phyloP scores from a whole-genome alignment of 2,329 filamentous ascomycete genomes.

The Paraphoma sp. region DNA sequence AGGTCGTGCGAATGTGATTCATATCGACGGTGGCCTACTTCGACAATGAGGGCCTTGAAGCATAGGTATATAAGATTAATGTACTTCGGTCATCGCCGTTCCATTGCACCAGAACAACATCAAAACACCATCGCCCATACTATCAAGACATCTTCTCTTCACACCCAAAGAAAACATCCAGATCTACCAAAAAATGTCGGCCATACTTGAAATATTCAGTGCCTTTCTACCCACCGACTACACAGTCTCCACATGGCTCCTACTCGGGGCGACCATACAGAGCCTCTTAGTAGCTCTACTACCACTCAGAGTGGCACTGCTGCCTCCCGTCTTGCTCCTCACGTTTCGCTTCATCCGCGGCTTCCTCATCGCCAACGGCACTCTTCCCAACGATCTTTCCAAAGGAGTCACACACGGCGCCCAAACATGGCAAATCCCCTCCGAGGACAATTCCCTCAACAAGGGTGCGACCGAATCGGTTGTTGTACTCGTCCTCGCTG shows the following conservation, averaged over 20 bases:
- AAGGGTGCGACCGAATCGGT: conserved; percentile 1
- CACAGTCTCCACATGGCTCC: conserved; percentile 15
- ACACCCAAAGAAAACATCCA: background rate
- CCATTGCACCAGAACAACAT: background rate
- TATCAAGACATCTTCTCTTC: background rate
- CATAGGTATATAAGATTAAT: background rate
- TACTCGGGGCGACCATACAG: conserved; percentile 11
- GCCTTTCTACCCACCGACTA: conserved; percentile 8
- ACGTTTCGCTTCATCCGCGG: conserved; percentile 5
- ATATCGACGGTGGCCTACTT: background rate
- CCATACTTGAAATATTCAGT: background rate
- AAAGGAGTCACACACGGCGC: conserved; percentile 4
- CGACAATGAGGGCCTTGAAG: background rate
- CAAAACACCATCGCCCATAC: background rate
- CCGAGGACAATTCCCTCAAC: background rate
- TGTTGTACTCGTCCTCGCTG: conserved; percentile 15
- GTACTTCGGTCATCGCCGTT: background rate
- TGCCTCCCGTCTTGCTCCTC: conserved; percentile 10
- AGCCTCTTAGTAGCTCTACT: conserved; percentile 5
- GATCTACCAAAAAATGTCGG: background rate
- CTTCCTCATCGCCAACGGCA: conserved; percentile 11
- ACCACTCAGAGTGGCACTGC: conserved; percentile 11
- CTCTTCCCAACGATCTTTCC: conserved; percentile 5
- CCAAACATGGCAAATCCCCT: conserved; percentile 11
- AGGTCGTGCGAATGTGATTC: background rate